Percentiles rank a stretch among this genome's conserved stretches.
Evolutionary conservation across 805 yeast genomes (phyloP).

Genomic region (Candida methanosorbosa): DNA sequence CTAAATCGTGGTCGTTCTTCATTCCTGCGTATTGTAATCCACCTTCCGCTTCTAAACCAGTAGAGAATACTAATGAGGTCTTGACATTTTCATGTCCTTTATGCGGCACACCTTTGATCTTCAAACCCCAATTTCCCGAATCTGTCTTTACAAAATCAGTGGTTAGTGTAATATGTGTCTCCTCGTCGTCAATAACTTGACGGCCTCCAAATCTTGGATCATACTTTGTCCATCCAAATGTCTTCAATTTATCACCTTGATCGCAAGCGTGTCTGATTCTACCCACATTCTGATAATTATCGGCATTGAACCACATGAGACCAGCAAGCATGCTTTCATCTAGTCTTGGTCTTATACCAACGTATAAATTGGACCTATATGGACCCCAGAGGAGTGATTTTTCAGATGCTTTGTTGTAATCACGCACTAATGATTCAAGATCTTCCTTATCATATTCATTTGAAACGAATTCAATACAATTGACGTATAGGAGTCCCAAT

Average conservation of each 20-base stretch:
- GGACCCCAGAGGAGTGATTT: slow-evolving; percentile 83
- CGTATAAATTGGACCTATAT: slow-evolving; percentile 75
- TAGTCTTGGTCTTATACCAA: slow-evolving; percentile 77
- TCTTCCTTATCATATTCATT: no score
- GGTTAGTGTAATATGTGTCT: slow-evolving; percentile 50
- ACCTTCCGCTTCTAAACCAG: slow-evolving; percentile 64
- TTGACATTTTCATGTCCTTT: slow-evolving; percentile 37
- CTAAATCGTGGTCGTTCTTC: slow-evolving; percentile 15
- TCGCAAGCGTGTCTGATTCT: slow-evolving; percentile 68
- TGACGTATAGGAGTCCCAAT: background rate
- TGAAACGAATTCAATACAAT: no score
- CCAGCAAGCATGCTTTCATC: slow-evolving; percentile 76
- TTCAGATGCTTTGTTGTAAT: slow-evolving; percentile 29
- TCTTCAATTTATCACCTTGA: slow-evolving; percentile 58
- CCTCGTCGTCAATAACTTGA: slow-evolving; percentile 63
- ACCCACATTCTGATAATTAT: slow-evolving; percentile 42
- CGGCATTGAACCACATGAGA: slow-evolving; percentile 78
- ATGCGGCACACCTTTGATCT: slow-evolving; percentile 58
- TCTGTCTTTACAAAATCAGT: slow-evolving; percentile 73
- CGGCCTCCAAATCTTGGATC: slow-evolving; percentile 87
- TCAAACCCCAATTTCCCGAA: slow-evolving; percentile 75
- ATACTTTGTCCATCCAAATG: slow-evolving; percentile 79
- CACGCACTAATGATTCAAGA: slow-evolving; percentile 7
- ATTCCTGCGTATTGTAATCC: slow-evolving; percentile 32
- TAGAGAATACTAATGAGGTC: slow-evolving; percentile 67